Base-by-base conservation (phyloP, 1,139 yeast genomes). In the Candida sp. region DNA sequence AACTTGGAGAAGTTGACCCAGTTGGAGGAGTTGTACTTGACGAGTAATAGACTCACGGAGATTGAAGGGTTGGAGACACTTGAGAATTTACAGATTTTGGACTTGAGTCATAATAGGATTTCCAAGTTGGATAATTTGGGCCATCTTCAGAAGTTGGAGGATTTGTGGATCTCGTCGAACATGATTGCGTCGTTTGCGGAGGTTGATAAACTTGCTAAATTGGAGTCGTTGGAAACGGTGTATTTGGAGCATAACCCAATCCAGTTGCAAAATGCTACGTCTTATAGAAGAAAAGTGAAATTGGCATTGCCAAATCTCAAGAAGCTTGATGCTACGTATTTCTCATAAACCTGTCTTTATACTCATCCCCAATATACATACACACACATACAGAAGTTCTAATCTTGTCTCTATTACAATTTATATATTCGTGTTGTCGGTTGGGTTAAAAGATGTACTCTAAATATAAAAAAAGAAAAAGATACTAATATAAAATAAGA, bases 241-340 rank as follows among this genome's bases (percentile, higher is more conserved):
- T 96, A 96, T 65, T 84, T 96, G 58, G 99, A 96, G 70, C 94
- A 96, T n/a, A 94, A 93, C 61, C 98, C 98, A 1, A 67, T 96
- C 12, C 98, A 94, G 63, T 63, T 74, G 31, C 70, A 81, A 28
- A 88, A 88, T 58, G 85, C 86, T 25, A 86, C 96, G 3, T 86
- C 94, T 44, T 96, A 96, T 66, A 80, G 98, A 63, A 84, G 96
- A 63, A 94, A 94, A 66, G 67, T 96, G 45, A 82, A 82, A 58
- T 75, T 94, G 62, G 80, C 88, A 50, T 74, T 94, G 56, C 85
- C 88, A 1, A 80, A 87, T n/a, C 73, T 96, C 51, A 75, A 82
- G 46, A 96, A 96, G 70, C 91, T 96, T 51, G 98, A 94, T 72
- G 98, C 99, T 8, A 88, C 96, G 9, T 92, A 86, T 63, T 40